These are phyloP conservation scores for Planoprotostelium fungivorum DNA, from an alignment of 78 protist genomes.

Conservation along the genomic window DNA sequence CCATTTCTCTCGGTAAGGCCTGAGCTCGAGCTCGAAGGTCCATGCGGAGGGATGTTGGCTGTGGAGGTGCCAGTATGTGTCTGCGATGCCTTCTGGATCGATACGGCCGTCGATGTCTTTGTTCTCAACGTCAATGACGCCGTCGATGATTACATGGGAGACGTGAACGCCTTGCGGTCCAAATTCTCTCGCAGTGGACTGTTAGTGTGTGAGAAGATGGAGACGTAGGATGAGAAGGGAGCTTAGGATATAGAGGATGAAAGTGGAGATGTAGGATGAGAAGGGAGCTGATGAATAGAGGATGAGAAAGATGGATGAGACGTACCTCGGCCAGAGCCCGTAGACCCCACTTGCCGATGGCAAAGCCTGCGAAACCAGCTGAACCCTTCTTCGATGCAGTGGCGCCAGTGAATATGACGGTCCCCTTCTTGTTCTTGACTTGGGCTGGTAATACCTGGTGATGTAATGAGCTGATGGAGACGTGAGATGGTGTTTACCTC, in stretches of 20 bases:
- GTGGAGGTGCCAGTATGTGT: slow-evolving; percentile 26
- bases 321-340: slow-evolving; percentile 45
- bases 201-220: no score
- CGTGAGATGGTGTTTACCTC: no score
- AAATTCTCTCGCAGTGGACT: slow-evolving; percentile 48
- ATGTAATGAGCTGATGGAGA: no score
- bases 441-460: slow-evolving; percentile 50
- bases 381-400: slow-evolving; percentile 56
- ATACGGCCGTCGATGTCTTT: no score
- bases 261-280: no score
- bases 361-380: slow-evolving; percentile 21
- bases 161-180: slow-evolving; percentile 65
- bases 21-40: slow-evolving; percentile 45
- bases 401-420: slow-evolving; percentile 65
- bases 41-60: slow-evolving; percentile 47
- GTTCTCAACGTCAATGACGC: slow-evolving; percentile 34
- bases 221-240: no score
- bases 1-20: slow-evolving; percentile 33
- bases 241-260: no score
- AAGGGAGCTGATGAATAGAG: no score
- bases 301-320: no score
- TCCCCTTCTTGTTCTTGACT: slow-evolving; percentile 32
- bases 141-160: slow-evolving; percentile 58
- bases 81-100: no score
- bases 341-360: slow-evolving; percentile 47